Evolutionary conservation across 106 monocot species (phyloP), one percentile per base, ranked within the genome.

Genomic region (Vanilla planifolia): DNA sequence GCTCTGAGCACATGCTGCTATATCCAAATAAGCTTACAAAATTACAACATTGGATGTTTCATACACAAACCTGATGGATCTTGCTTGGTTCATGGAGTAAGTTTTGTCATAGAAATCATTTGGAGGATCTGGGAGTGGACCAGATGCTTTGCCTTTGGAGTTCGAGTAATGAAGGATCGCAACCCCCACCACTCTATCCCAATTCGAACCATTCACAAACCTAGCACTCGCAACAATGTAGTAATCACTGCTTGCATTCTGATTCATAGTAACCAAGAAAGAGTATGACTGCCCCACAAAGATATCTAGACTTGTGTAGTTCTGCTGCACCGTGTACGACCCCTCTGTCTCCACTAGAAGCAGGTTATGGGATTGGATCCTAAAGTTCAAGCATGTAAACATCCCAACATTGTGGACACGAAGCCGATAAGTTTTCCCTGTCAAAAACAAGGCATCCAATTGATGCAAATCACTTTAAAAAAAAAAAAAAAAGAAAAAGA

Each of bases 221-320:
- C 88, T 62, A 22, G 88, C 76, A 71, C 88, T 88, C 3, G 82
- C 88, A 46, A 88, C 88, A 64, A 83, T 64, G 62, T 88, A 88
- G 63, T 88, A 88, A 43, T 88, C 88, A 35, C 73, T 73, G 48
- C 82, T 88, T 34, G 82, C 88, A 61, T 88, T 88, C 42, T 88
- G 82, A 79, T 88, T 83, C 83, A 80, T 88, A 0, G 79, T 79
- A 7, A 88, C 67, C 65, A 88, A 76, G 63, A 88, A 88, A 20
- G 88, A 88, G 79, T 79, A 88, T 5, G 88, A 88, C 61, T 88
- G 88, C 0, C 88, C 88, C 48, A 88, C 82, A 52, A 79, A 82
- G 40, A 83, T 77, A 51, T 88, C 82, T 16, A 88, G 47, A 43
- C 74, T 77, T 5, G 76, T 77, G 58, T 79, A 88, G 29, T 88